Evolutionary conservation across 2,329 filamentous ascomycete genomes (phyloP).

Genomic region (Aspergillus tamarii): DNA sequence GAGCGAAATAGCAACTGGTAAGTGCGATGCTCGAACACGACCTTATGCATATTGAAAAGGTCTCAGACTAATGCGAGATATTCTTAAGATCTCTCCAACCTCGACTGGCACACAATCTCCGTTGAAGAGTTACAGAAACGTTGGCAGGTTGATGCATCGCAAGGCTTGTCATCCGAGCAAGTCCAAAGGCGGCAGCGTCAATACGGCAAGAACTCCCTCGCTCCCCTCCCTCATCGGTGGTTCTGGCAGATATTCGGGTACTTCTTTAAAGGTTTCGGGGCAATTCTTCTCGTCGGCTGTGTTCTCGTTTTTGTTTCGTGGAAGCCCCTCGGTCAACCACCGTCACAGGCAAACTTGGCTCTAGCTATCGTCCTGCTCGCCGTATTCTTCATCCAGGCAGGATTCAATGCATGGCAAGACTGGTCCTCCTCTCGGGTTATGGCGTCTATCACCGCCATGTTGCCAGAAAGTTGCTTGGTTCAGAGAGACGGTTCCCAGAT

Average conservation of each 20-base stretch:
- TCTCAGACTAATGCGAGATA: background rate
- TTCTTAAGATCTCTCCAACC: constrained; percentile 55
- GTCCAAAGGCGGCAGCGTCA: constrained; percentile 58
- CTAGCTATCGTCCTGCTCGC: constrained; percentile 72
- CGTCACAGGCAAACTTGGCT: constrained; percentile 69
- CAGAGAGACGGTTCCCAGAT: constrained; percentile 61
- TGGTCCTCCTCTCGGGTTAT: constrained; percentile 78
- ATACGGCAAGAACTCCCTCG: constrained; percentile 69
- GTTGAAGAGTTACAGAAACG: constrained; percentile 62
- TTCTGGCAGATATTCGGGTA: constrained; percentile 66
- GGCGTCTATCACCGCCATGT: constrained; percentile 77
- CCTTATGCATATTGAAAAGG: background rate
- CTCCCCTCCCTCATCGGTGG: constrained; percentile 65
- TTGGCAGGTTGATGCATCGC: constrained; percentile 58
- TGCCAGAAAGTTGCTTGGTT: constrained; percentile 72
- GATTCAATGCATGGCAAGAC: constrained; percentile 72
- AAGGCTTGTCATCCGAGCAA: constrained; percentile 65
- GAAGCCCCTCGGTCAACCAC: constrained; percentile 75
- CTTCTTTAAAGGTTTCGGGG: constrained; percentile 77
- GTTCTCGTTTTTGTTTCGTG: constrained; percentile 77
- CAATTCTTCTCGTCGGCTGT: constrained; percentile 68
- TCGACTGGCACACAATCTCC: constrained; percentile 68
- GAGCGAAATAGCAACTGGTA: constrained; percentile 51
- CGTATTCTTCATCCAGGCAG: constrained; percentile 71
- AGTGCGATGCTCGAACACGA: background rate